Percentiles rank a stretch among this genome's conserved stretches.
phyloP scores from a whole-genome alignment of 2,329 filamentous ascomycete genomes.

The Neospermospora avenae region DNA sequence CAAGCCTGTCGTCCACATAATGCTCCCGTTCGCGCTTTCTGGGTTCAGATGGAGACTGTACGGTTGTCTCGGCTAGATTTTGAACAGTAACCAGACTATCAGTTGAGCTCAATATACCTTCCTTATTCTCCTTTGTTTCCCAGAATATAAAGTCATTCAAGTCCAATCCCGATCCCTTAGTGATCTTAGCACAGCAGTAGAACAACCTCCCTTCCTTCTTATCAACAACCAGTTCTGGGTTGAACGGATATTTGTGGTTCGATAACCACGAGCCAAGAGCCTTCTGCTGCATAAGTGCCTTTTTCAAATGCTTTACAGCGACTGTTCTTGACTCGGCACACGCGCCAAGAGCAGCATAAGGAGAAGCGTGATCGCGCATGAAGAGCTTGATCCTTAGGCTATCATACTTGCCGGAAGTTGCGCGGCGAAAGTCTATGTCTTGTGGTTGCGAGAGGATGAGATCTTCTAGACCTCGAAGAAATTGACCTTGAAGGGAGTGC shows the following conservation, averaged over 20 bases:
- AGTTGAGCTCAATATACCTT: neutral
- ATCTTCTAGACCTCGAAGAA: neutral
- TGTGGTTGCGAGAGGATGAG: neutral
- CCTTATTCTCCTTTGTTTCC: neutral
- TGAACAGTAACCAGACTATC: neutral
- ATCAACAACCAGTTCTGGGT: neutral
- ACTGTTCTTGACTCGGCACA: slow-evolving; percentile 1
- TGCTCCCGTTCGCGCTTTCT: neutral
- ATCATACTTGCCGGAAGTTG: neutral
- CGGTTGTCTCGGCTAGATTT: neutral
- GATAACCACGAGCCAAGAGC: neutral
- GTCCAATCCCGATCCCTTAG: neutral
- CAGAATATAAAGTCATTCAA: neutral
- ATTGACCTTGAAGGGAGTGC: neutral
- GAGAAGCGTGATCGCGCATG: neutral
- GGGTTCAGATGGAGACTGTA: neutral
- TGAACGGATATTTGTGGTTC: neutral
- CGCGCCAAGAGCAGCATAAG: neutral
- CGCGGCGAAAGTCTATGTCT: neutral
- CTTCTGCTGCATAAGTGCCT: neutral
- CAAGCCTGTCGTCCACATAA: neutral
- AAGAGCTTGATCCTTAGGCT: neutral
- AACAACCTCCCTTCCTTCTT: neutral
- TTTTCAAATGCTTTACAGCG: slow-evolving; percentile 1
- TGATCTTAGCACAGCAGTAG: neutral